Base-by-base conservation (phyloP, 1,139 yeast genomes). In the Oligophagozyma castellii region DNA sequence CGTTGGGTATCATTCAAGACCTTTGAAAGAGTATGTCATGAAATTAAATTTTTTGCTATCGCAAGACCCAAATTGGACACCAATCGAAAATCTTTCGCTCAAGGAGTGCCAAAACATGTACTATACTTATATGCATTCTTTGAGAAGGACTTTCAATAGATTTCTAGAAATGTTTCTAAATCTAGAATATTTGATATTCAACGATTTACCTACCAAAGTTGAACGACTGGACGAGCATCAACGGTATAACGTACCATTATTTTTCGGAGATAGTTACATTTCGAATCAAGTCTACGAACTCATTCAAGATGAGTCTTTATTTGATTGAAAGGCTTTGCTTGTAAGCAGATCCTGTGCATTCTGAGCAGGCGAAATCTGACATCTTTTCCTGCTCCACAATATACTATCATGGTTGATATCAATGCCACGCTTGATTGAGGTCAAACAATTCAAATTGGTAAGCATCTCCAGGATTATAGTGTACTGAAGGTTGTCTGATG, bases 251-350 rank as follows among this genome's bases (percentile, higher is more conserved):
- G 32, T 43, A 14, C 55, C 53, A 4, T 30, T 48, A 3, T 47
- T 46, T 24, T 36, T 43, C 26, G 30, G 34, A 14, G 10, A 31
- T 5, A 37, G 35, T 14, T 48, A 47, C 26, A 32, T 29, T 16
- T 46, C 44, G 19, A 49, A 48, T 29, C 53, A 48, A 30, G 39
- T 46, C 1, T 46, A 46, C 30, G 48, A 47, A 29, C 22, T 46
- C 8, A 41, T 46, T 5, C 37, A 44, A 27, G 48, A 43, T 27
- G 51, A 46, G 23, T 42, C 50, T 2, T 29, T 49, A 19, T 49
- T 49, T 27, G 40, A 33, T 27, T 47, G 31, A 32, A 4, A 11
- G 12, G 12, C 12, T 7, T 21, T 11, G 23, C n/a, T n/a, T n/a
- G n/a, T n/a, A n/a, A n/a, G n/a, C n/a, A n/a, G n/a, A n/a, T n/a